Evolutionary conservation across 73 alveolate genomes (phyloP).

Genomic region (Paramecium caudatum): DNA sequence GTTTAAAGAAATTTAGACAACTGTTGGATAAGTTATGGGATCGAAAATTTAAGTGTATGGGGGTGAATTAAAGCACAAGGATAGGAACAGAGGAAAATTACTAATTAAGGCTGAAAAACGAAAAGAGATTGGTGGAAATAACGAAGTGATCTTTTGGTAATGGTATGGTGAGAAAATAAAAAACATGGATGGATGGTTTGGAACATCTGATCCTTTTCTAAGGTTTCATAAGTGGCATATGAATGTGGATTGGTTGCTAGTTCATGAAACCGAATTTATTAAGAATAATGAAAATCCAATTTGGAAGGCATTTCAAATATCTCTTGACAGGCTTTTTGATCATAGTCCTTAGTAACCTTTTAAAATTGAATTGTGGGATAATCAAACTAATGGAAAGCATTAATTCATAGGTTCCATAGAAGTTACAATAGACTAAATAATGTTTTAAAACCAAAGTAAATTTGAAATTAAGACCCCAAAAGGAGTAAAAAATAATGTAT

Average conservation of each 20-base stretch:
- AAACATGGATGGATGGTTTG: slow-evolving; percentile 76
- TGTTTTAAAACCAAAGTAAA: neutral
- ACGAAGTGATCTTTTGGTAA: neutral
- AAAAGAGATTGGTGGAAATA: neutral
- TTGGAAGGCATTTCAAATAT: slow-evolving; percentile 52
- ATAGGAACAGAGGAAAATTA: slow-evolving; percentile 79
- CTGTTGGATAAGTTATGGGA: slow-evolving; percentile 87
- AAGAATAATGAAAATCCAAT: slow-evolving; percentile 39
- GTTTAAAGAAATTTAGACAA: slow-evolving; percentile 53
- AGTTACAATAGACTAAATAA: slow-evolving; percentile 24
- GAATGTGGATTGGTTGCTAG: neutral
- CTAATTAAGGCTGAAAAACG: slow-evolving; percentile 80
- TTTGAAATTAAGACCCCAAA: slow-evolving; percentile 15
- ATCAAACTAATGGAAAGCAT: slow-evolving; percentile 62
- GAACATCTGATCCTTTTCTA: slow-evolving; percentile 55
- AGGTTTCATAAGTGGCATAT: neutral
- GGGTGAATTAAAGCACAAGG: slow-evolving; percentile 7
- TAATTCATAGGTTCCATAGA: slow-evolving; percentile 57
- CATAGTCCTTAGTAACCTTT: slow-evolving; percentile 62
- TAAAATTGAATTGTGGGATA: slow-evolving; percentile 68
- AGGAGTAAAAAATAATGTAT: slow-evolving; percentile 71
- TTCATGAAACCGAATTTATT: slow-evolving; percentile 34
- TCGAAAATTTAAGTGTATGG: slow-evolving; percentile 66
- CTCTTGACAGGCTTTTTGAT: slow-evolving; percentile 18
- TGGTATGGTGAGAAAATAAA: slow-evolving; percentile 65